Base-by-base conservation (phyloP, 768 basidiomycete genomes). In the Gelatoporia subvermispora region DNA sequence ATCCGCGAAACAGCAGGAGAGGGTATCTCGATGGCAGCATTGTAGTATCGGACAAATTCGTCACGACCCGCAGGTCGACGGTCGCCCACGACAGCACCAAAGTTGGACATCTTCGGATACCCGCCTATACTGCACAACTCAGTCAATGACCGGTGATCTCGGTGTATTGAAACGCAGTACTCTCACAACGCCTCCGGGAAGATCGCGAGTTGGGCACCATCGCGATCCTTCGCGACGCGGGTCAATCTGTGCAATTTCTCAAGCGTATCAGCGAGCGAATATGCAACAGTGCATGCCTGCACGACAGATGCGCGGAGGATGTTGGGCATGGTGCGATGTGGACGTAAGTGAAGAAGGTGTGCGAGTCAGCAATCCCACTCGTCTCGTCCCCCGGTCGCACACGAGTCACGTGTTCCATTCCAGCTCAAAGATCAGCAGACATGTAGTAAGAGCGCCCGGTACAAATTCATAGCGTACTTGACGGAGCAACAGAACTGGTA, bases 171-270 rank as follows among this genome's bases (percentile, higher is more conserved):
- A 18, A 43, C 17, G 17, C 25, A 37, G 17, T 37, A n/a, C 20
- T 64, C 75, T 52, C 47, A 79, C 79, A 81, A 80, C 18, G 76
- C 78, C 59, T 81, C 79, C 15, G 79, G 79, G 55, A 81, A 80
- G 18, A 81, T 74, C 17, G 69, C 75, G 1, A 81, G 59, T 54
- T 79, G 74, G 0, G 71, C 64, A 8, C 62, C 61, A 52, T 79
- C 77, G 41, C 73, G 65, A 23, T 76, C 64, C 50, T 70, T 73
- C 8, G 76, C 78, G 7, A 74, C 55, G 17, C 60, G 70, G 16
- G 74, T 71, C 10, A 77, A 63, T 10, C 60, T 59, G 43, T 79
- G 74, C 2, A 81, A 71, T 53, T 77, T 81, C 43, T 69, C 58
- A 16, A 81, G 66, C 1, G 78, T 81, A 35, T 67, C 71, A 2